These are phyloP conservation scores for Aspergillus fijiensis DNA, from an alignment of 2,329 filamentous ascomycete species.

Conservation along the genomic window DNA sequence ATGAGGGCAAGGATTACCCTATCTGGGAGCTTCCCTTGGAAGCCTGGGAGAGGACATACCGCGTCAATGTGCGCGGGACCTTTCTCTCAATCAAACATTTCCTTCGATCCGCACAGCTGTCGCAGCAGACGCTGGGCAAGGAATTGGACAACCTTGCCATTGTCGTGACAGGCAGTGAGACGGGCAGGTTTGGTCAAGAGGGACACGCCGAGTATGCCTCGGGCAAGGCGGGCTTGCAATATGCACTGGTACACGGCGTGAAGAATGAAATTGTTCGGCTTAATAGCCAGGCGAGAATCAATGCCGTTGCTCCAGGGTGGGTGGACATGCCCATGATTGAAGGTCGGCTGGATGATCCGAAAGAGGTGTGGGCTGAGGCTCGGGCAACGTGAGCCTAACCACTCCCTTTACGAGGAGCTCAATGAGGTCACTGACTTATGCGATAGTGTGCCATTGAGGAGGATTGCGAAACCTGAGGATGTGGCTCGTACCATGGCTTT, in stretches of 20 bases:
- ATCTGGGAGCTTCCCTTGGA: constrained; percentile 55
- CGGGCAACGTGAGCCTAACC: constrained; percentile 42
- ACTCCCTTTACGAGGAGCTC: no score
- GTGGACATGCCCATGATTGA: constrained; percentile 51
- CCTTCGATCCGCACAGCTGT: constrained; percentile 43
- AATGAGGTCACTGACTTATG: no score
- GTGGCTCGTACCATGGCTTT: constrained; percentile 52
- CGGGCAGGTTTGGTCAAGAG: constrained; percentile 52
- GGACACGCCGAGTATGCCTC: constrained; percentile 53
- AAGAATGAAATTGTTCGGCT: constrained; percentile 57
- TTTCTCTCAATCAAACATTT: constrained; percentile 60
- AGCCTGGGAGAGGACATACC: constrained; percentile 55
- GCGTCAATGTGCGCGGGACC: constrained; percentile 52
- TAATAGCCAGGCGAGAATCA: constrained; percentile 53
- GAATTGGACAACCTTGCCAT: constrained; percentile 53
- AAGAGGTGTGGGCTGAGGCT: constrained; percentile 51
- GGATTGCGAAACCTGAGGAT: constrained; percentile 51
- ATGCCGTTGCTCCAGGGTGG: constrained; percentile 53
- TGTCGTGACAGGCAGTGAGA: constrained; percentile 55
- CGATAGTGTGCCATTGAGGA: constrained; percentile 43
- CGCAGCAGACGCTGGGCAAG: constrained; percentile 39
- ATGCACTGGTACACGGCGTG: constrained; percentile 53
- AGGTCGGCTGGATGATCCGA: constrained; percentile 51
- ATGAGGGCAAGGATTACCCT: not conserved
- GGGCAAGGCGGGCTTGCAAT: constrained; percentile 54